Evolutionary conservation across 257 asterid genomes (phyloP).

Genomic region (Striga asiatica): DNA sequence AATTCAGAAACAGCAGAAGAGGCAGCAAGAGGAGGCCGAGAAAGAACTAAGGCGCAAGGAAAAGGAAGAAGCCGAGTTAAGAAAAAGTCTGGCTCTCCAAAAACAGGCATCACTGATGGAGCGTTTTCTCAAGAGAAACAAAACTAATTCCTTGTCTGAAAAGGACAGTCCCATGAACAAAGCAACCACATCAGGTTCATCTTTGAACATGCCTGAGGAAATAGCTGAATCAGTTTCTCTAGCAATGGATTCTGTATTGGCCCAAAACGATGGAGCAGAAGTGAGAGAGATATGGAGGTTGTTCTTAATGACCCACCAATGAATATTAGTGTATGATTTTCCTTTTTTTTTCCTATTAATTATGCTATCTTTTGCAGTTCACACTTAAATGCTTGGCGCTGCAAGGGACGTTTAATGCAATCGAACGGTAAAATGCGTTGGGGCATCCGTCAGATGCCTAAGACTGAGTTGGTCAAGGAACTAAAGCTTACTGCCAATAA

Average conservation of each 20-base stretch:
- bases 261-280: constrained; percentile 24
- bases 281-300: constrained; percentile 61
- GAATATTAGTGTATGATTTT: not conserved
- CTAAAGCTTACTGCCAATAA: constrained; percentile 60
- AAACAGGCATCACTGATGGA: constrained; percentile 96
- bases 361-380: constrained; percentile 34
- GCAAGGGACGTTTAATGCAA: constrained; percentile 24
- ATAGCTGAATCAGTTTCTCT: constrained; percentile 37
- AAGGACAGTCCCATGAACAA: constrained; percentile 25
- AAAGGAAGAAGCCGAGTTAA: constrained; percentile 72
- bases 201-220: constrained; percentile 25
- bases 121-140: constrained; percentile 58
- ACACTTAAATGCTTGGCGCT: constrained; percentile 56
- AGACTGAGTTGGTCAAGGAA: constrained; percentile 63
- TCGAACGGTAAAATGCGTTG: constrained; percentile 44
- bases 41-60: constrained; percentile 68
- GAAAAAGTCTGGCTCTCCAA: constrained; percentile 46
- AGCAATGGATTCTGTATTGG: constrained; percentile 56
- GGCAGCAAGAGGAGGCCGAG: constrained; percentile 66
- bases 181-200: constrained; percentile 20
- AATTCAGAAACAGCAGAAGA: constrained; percentile 53
- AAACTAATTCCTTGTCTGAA: constrained; percentile 28
- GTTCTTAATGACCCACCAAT: not conserved
- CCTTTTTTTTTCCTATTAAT: not conserved
- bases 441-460: constrained; percentile 78